Evolutionary conservation across 352 stramenopile species (phyloP).

Genomic region (Peronospora belbahrii): DNA sequence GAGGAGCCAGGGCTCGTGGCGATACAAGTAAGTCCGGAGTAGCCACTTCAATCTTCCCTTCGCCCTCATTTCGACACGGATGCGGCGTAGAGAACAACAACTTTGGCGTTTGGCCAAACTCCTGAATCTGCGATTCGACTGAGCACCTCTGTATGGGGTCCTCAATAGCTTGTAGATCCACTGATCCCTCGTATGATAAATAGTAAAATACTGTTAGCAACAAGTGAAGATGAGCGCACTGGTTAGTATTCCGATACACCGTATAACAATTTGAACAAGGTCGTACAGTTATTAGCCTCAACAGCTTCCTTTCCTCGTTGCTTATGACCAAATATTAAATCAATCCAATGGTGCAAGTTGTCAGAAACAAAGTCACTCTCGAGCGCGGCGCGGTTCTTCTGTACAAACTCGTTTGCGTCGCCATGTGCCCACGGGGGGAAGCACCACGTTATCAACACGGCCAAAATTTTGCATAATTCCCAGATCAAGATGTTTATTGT

Average conservation of each 20-base stretch:
- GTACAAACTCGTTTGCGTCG: conserved; percentile 86
- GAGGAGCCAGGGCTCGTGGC: conserved; percentile 21
- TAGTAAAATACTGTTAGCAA: conserved; percentile 76
- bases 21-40: conserved; percentile 45
- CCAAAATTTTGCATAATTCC: conserved; percentile 85
- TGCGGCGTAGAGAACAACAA: conserved; percentile 68
- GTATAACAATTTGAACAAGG: background rate
- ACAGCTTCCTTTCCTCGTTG: conserved; percentile 91
- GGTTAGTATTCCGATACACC: background rate
- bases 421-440: conserved; percentile 92
- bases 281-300: conserved; percentile 70
- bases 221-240: conserved; percentile 3
- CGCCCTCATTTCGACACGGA: conserved; percentile 40
- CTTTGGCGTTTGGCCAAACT: conserved; percentile 88
- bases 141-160: conserved; percentile 89
- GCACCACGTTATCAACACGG: conserved; percentile 84
- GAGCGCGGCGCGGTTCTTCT: conserved; percentile 90
- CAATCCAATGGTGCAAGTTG: conserved; percentile 96
- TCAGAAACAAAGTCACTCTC: conserved; percentile 94
- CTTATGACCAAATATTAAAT: conserved; percentile 97
- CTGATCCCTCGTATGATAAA: conserved; percentile 83
- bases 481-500: conserved; percentile 93
- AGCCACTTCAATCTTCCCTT: conserved; percentile 42
- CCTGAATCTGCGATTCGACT: conserved; percentile 89
- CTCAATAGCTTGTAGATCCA: conserved; percentile 72